Conservation (phyloP, 305 asterid genomes). For the Fraxinus sp. region DNA sequence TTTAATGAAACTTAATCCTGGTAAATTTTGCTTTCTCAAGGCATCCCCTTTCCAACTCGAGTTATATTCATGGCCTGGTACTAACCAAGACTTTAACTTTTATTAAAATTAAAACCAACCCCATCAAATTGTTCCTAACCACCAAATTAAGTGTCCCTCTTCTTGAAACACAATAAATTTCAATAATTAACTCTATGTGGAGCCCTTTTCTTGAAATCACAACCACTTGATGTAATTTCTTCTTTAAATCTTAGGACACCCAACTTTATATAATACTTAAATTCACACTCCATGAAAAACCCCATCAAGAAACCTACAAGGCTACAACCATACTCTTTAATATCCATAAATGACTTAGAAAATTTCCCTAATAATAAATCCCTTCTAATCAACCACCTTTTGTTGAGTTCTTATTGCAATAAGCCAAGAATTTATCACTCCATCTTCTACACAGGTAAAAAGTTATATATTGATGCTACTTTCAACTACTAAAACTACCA, state of each 20-base stretch:
- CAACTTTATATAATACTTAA: conserved; percentile 23
- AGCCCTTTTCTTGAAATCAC: conserved; percentile 14
- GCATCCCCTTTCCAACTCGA: background rate
- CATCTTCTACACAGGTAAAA: conserved; percentile 1
- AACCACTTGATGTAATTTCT: background rate
- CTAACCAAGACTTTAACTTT: background rate
- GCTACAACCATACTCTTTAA: conserved; percentile 27
- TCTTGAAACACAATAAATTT: conserved; percentile 15
- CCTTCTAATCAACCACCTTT: conserved; percentile 27
- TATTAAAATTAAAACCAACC: conserved; percentile 4
- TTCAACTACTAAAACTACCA: conserved; percentile 41
- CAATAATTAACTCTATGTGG: conserved; percentile 7
- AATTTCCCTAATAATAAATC: background rate
- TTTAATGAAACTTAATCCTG: conserved; percentile 6
- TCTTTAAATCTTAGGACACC: conserved; percentile 22
- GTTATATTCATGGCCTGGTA: background rate
- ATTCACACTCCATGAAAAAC: conserved; percentile 31
- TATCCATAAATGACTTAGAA: conserved; percentile 26
- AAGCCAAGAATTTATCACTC: conserved; percentile 14
- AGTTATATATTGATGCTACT: conserved; percentile 12
- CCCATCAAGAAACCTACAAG: conserved; percentile 32
- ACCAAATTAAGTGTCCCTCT: background rate
- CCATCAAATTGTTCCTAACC: conserved; percentile 16
- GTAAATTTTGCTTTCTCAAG: background rate
- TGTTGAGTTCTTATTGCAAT: conserved; percentile 14